Evolutionary conservation across 1,284 basidiomycete genomes (phyloP), one percentile per base, ranked within the genome.

Genomic region (Phlebopus sp.): DNA sequence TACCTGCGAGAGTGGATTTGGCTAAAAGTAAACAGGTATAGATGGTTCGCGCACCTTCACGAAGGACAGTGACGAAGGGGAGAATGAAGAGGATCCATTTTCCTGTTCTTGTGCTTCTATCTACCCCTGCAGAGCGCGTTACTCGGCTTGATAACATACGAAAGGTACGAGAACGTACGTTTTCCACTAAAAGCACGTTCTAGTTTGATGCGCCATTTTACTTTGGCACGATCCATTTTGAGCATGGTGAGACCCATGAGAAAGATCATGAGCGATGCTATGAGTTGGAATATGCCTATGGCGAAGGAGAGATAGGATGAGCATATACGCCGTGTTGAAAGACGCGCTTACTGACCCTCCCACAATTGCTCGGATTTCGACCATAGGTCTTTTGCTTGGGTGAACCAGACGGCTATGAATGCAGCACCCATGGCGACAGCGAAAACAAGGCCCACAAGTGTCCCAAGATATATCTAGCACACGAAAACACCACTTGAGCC

Each of bases 171-270:
- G 40, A 25, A 59, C 72, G 19, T 57, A 81, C 78, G 54, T 52
- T 81, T 69, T 17, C 75, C 75, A 32, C 83, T 78, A 68, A 96
- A 95, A 0, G 92, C 87, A 29, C 75, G 75, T 49, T 82, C 76
- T 41, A 97, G 81, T 74, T 95, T 96, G 61, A 91, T 70, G 53
- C 90, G 82, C 94, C 93, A 97, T 68, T 91, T 92, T 18, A 86
- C 78, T 63, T 92, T 90, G 10, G 92, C 87, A 46, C 72, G 65
- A 57, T 88, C 84, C 69, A 90, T 77, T 57, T 83, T 82, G 18
- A 89, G 75, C 80, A 90, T 89, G 14, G 84, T 82, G 32, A 90
- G 63, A 11, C 85, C 87, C 86, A 91, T 90, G 55, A 82, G 67
- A 59, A 85, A 84, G 58, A 97, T 94, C 78, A 96, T 82, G 59